Conservation (phyloP, 495 filamentous ascomycete species). For the Podospora appendiculata region DNA sequence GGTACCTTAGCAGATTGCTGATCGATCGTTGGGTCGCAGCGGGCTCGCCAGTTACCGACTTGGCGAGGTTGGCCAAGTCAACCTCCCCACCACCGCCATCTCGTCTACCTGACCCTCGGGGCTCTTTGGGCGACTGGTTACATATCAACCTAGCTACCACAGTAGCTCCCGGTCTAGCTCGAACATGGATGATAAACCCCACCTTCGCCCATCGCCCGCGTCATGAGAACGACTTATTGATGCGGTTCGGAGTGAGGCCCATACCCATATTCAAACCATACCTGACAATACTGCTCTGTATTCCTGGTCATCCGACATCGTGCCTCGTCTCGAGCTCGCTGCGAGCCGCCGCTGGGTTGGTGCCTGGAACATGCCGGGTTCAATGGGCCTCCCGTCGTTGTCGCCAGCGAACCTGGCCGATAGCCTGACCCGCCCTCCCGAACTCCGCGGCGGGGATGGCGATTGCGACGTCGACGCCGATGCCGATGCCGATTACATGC, state of each 20-base stretch:
- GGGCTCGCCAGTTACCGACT: conserved; percentile 6
- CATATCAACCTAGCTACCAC: neutral
- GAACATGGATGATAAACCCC: neutral
- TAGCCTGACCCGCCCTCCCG: conserved; percentile 14
- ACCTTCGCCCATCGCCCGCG: neutral
- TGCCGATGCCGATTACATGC: conserved; percentile 30
- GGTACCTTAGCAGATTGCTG: too few relatives aligned
- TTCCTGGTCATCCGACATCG: conserved; percentile 2
- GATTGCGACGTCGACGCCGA: too few relatives aligned
- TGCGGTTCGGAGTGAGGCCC: neutral
- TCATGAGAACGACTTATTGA: neutral
- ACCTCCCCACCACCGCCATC: neutral
- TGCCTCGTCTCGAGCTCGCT: conserved; percentile 3
- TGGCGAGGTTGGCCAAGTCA: conserved; percentile 12
- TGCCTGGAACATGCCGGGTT: neutral
- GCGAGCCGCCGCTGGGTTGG: neutral
- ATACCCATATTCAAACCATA: neutral
- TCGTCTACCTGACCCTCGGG: neutral
- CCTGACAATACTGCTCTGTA: neutral
- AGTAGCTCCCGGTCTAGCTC: neutral
- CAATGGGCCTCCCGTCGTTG: conserved; percentile 10
- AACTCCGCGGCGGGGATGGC: conserved; percentile 12
- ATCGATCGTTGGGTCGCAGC: neutral
- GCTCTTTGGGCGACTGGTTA: neutral
- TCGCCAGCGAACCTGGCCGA: conserved; percentile 4